Evolutionary conservation across 2,329 filamentous ascomycete genomes (phyloP), one percentile per base, ranked within the genome.

Genomic region (Cryphonectria japonica): DNA sequence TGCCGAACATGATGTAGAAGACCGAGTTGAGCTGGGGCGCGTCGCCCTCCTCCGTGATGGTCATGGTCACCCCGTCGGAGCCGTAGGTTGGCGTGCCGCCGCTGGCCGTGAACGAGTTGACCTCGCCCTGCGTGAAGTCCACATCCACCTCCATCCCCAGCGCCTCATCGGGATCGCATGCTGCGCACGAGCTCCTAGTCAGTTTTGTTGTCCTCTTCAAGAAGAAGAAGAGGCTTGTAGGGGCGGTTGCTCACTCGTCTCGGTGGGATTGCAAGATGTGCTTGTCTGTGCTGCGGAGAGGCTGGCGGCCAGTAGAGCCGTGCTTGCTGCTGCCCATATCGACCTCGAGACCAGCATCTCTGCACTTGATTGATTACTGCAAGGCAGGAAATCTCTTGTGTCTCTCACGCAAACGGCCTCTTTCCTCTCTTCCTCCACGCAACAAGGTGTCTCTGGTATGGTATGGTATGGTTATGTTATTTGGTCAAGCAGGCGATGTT

Each of bases 1-100:
- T 92, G 75, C 96, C 96, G 80, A 98, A 99, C 96, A 99, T 98
- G 84, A 99, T 97, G 86, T 98, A 98, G 88, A 97, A 98, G 77
- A 96, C 89, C 73, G 94, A 97, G 74, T 88, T 87, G 73, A 99
- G 88, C 80, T 95, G 92, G 0, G 96, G 96, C 3, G 94, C 89
- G 78, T 99, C 93, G 70, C 95, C 95, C 66, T 90, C 86, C 78
- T 90, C 84, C 67, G 89, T 82, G 67, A 99, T 91, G 37, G 93
- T 94, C 80, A 99, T 97, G 22, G 88, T 88, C 37, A 88, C 95
- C 71, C 96, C 96, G 78, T 95, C 88, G 13, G 85, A 85, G 79
- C 86, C 88, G 83, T 97, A 98, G 1, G 89, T 89, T 3, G 93
- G 90, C 26, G 85, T 86, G 68, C 93, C 92, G 43, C 87, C 89